Conservation (phyloP, 1,139 yeast genomes). For the Saccharomyces hybrid region DNA sequence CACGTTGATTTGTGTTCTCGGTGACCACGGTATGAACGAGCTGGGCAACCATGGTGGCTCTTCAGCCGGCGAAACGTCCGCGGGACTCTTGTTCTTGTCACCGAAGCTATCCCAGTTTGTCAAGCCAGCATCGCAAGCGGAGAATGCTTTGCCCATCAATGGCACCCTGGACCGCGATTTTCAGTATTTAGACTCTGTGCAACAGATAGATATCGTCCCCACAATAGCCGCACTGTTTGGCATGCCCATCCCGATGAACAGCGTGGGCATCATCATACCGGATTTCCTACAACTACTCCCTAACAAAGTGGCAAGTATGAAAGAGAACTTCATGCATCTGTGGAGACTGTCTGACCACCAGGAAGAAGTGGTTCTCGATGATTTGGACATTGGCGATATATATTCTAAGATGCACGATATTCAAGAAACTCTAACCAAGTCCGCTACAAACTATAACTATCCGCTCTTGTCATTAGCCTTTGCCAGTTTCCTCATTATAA, state of each 20-base stretch:
- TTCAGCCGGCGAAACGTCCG: slow-evolving; percentile 81
- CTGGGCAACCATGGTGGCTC: slow-evolving; percentile 95
- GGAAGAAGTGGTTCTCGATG: slow-evolving; percentile 12
- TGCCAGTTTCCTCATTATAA: slow-evolving; percentile 30
- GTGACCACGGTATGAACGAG: slow-evolving; percentile 93
- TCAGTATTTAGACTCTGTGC: slow-evolving; percentile 46
- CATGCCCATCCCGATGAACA: slow-evolving; percentile 80
- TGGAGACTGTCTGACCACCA: slow-evolving; percentile 23
- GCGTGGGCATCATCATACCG: slow-evolving; percentile 62
- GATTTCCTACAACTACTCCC: slow-evolving; percentile 49
- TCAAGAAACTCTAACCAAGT: slow-evolving; percentile 50
- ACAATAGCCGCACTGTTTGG: slow-evolving; percentile 66
- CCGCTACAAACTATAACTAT: slow-evolving; percentile 71
- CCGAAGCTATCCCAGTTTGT: slow-evolving; percentile 40
- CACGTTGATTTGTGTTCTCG: slow-evolving; percentile 69
- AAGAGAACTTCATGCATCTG: slow-evolving; percentile 60
- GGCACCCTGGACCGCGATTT: slow-evolving; percentile 33
- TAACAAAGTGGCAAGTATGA: slow-evolving; percentile 36
- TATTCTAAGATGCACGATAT: slow-evolving; percentile 36
- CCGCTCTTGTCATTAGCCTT: slow-evolving; percentile 45
- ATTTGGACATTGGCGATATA: not conserved
- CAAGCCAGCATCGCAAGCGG: slow-evolving; percentile 18
- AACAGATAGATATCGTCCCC: slow-evolving; percentile 86
- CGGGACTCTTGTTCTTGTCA: slow-evolving; percentile 68
- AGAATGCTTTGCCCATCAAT: slow-evolving; percentile 38